phyloP scores from a whole-genome alignment of 2,329 filamentous ascomycete genomes.

The Incumbomyces delicatus region DNA sequence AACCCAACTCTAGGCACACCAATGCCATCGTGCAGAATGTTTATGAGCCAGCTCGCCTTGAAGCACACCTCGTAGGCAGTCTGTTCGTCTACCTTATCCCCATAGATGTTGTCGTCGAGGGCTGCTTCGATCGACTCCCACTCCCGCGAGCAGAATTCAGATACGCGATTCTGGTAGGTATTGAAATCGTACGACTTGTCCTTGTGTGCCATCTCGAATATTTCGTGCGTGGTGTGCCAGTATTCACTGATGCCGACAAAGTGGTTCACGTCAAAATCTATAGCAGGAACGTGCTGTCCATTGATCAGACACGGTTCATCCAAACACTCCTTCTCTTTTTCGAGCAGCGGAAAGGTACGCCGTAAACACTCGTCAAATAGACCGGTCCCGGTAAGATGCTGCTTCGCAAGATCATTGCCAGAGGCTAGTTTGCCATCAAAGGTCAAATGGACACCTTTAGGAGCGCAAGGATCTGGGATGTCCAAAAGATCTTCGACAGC shows the following conservation, averaged over 20 bases:
- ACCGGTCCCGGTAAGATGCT: constrained; percentile 59
- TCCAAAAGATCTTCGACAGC: constrained; percentile 51
- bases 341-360: constrained; percentile 73
- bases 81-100: constrained; percentile 61
- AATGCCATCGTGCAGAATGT: constrained; percentile 89
- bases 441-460: constrained; percentile 63
- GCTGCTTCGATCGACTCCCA: constrained; percentile 68
- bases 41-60: constrained; percentile 97
- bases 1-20: constrained; percentile 79
- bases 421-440: constrained; percentile 53
- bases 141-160: constrained; percentile 71
- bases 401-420: constrained; percentile 28
- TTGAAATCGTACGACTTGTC: constrained; percentile 78
- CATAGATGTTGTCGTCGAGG: constrained; percentile 57
- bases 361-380: constrained; percentile 75
- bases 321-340: constrained; percentile 76
- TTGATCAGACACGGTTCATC: constrained; percentile 82
- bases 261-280: constrained; percentile 95
- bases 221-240: constrained; percentile 95
- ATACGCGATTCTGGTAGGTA: constrained; percentile 77
- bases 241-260: constrained; percentile 97
- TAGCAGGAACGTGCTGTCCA: constrained; percentile 83
- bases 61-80: constrained; percentile 86
- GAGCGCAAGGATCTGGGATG: constrained; percentile 84
- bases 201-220: constrained; percentile 70